Conservation (phyloP, 192 early-diverging fungal genomes). For the Linnemannia hyalina region DNA sequence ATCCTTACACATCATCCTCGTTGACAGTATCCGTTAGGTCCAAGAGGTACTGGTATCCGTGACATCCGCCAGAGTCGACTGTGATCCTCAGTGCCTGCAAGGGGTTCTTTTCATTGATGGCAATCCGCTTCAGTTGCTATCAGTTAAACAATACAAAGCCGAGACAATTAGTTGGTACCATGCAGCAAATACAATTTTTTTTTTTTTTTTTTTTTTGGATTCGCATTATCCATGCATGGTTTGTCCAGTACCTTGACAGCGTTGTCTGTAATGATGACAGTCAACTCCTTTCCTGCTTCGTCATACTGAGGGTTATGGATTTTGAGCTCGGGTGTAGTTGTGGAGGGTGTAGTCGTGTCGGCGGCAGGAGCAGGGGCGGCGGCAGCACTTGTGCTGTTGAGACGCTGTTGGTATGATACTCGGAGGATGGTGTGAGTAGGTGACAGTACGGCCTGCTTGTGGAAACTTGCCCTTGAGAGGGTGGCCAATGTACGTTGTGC, state of each 20-base stretch:
- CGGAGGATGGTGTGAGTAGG: neutral
- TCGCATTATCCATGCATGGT: neutral
- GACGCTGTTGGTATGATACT: neutral
- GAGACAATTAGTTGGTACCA: neutral
- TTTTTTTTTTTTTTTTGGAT: neutral
- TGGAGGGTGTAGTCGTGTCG: neutral
- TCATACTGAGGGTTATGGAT: slow-evolving; percentile 53
- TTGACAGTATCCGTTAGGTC: slow-evolving; percentile 76
- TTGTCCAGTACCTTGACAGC: slow-evolving; percentile 60
- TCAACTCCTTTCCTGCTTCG: slow-evolving; percentile 53
- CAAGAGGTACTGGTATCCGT: slow-evolving; percentile 88
- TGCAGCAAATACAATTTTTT: slow-evolving; percentile 1
- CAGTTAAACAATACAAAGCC: neutral
- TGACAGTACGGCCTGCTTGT: neutral
- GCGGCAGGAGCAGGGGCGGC: neutral
- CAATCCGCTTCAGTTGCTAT: slow-evolving; percentile 69
- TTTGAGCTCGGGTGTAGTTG: slow-evolving; percentile 11
- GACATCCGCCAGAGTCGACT: slow-evolving; percentile 90
- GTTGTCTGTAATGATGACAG: slow-evolving; percentile 62
- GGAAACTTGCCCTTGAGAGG: neutral
- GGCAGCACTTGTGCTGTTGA: slow-evolving; percentile 26
- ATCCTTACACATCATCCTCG: slow-evolving; percentile 76
- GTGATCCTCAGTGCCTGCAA: slow-evolving; percentile 73
- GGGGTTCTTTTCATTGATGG: slow-evolving; percentile 59
- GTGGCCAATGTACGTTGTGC: neutral